Evolutionary conservation across 805 yeast genomes (phyloP), one percentile per base, ranked within the genome.

Genomic region (Ogataea dorogensis): DNA sequence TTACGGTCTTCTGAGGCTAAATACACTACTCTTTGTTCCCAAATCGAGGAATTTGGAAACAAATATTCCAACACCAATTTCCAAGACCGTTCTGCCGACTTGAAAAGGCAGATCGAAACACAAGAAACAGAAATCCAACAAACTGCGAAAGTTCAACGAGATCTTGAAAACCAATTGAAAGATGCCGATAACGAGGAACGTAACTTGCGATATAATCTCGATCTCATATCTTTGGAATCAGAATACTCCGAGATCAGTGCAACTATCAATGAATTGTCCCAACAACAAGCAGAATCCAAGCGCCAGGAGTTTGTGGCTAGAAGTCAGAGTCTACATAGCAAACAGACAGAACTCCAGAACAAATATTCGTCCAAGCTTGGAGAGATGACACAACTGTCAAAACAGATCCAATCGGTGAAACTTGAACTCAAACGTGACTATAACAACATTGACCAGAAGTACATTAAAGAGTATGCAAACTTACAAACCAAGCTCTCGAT

Each of bases 381-480:
- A 14, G 98, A 91, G 58, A 73, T 86, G 25, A 79, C 79, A 42
- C 97, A 91, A 53, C 68, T 93, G 43, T 76, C 79, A 31, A 86
- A 78, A 46, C 96, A 88, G 51, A 70, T 82, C 5, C 60, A 59
- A 15, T 63, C 70, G 3, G 59, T 84, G 7, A 63, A 70, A 14
- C 56, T 59, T 5, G 96, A 88, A 52, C 64, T 91, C 8, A 63
- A 64, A 2, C 70, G 81, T 0, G 96, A 89, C 44, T 93, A 78
- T 50, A 70, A 74, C 31, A 75, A 81, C 43, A 75, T 91, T 7
- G 81, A 83, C 36, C 61, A 64, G 17, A 64, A 65, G 16, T 87
- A 82, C 55, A 77, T 77, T 28, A 68, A 71, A 38, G 93, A 86
- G 45, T 78, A 85, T 74, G 76, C 87, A 13, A 77, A 77, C 51